Percentiles rank a stretch among this genome's conserved stretches.
phyloP scores from a whole-genome alignment of 257 asterid species.

The Nicotiana noctiflora region DNA sequence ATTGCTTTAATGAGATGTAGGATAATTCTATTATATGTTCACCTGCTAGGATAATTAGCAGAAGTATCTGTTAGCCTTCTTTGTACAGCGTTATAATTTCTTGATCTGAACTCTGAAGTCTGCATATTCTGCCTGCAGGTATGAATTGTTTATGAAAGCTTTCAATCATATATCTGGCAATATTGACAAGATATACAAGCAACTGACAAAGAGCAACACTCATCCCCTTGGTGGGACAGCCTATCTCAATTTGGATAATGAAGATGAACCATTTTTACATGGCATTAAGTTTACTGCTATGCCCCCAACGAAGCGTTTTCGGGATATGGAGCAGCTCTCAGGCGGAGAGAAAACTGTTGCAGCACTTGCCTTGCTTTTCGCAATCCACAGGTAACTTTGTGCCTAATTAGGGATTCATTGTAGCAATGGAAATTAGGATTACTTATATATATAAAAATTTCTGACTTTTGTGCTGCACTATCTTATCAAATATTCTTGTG shows the following conservation, averaged over 20 bases:
- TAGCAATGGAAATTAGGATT: background rate
- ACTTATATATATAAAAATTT: no score
- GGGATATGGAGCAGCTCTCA: slow-evolving; percentile 59
- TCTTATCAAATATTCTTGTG: background rate
- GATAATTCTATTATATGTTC: background rate
- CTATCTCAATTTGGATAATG: slow-evolving; percentile 84
- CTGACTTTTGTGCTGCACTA: no score
- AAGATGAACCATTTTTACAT: slow-evolving; percentile 88
- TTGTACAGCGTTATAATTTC: background rate
- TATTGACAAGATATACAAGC: slow-evolving; percentile 77
- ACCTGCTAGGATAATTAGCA: background rate
- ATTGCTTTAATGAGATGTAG: background rate
- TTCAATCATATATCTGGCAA: slow-evolving; percentile 32
- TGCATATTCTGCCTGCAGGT: slow-evolving; percentile 38
- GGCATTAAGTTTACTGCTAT: slow-evolving; percentile 94
- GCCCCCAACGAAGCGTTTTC: slow-evolving; percentile 88
- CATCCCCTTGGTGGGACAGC: slow-evolving; percentile 99
- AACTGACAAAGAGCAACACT: slow-evolving; percentile 82
- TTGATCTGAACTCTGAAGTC: background rate
- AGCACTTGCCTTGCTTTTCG: slow-evolving; percentile 91
- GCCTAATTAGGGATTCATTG: background rate
- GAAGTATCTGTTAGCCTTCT: background rate
- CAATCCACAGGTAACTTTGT: slow-evolving; percentile 73
- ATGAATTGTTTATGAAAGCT: slow-evolving; percentile 82
- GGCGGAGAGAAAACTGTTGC: slow-evolving; percentile 99